Base-by-base conservation (phyloP, 768 basidiomycete genomes). In the Dendrothele bispora region DNA sequence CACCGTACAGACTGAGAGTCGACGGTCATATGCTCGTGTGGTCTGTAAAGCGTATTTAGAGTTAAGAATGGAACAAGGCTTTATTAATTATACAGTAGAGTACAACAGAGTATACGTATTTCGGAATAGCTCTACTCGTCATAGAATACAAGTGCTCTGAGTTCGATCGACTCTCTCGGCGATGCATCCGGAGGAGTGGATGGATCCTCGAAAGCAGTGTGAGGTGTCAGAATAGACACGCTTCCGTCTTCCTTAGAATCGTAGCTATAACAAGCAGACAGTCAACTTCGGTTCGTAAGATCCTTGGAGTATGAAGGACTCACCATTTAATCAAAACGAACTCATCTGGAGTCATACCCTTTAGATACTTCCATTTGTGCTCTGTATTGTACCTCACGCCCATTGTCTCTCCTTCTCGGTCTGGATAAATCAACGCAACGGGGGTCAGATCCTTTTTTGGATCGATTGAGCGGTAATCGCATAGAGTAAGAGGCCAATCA, bases 111-210 rank as follows among this genome's bases (percentile, higher is more conserved):
- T n/a, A n/a, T n/a, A n/a, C n/a, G n/a, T n/a, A n/a, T n/a, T n/a
- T n/a, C n/a, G n/a, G n/a, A n/a, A n/a, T n/a, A n/a, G n/a, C n/a
- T n/a, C n/a, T n/a, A n/a, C n/a, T n/a, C n/a, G n/a, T 82, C 77
- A 55, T 84, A 82, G 56, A 83, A 86, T n/a, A 84, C 81, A 28
- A 86, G 69, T 7, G 81, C 75, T 24, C 82, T 63, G 20, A 86
- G 53, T 62, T 86, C 83, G 40, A 84, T 83, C 0, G 81, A 83
- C 59, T 84, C 74, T 38, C 82, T 64, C 4, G 66, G 59, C 5
- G 75, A 77, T 0, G 78, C 67, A 37, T 67, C 78, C 29, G 65
- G 57, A 1, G 80, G 82, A 3, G 78, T 81, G 1, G 66, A 65
- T 2, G 77, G 74, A 49, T 85, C 82, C 25, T 67, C 49, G 61